Evolutionary conservation across 2,329 filamentous ascomycete species (phyloP).

Genomic region (Helotiales sp.): DNA sequence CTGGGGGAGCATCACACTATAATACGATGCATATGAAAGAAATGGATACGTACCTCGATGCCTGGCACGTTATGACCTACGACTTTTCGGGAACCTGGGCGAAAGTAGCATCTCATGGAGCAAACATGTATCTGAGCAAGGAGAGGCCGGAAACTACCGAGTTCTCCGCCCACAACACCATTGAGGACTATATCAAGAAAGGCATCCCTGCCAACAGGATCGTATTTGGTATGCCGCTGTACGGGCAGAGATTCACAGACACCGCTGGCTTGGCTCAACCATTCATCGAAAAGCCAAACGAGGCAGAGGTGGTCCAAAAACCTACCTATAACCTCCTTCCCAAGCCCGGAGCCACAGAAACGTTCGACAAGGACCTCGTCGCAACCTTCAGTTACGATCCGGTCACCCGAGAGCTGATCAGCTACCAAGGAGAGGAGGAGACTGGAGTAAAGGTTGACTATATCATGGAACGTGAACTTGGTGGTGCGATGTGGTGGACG

Average conservation of each 20-base stretch:
- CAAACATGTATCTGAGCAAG: conserved; percentile 64
- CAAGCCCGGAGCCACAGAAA: conserved; percentile 55
- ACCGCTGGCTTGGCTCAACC: conserved; percentile 66
- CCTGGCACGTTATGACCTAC: conserved; percentile 67
- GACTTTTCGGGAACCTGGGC: conserved; percentile 72
- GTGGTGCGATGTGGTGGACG: conserved; percentile 87
- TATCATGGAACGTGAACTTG: conserved; percentile 61
- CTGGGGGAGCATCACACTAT: conserved; percentile 51
- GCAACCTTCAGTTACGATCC: conserved; percentile 73
- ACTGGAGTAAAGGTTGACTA: conserved; percentile 64
- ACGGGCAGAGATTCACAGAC: conserved; percentile 68
- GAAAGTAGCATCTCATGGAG: conserved; percentile 62
- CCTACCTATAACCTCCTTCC: conserved; percentile 84
- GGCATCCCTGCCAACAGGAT: conserved; percentile 67
- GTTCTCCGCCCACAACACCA: conserved; percentile 66
- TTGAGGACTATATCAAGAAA: conserved; percentile 63
- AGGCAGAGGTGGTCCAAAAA: conserved; percentile 68
- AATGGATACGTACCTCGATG: conserved; percentile 51
- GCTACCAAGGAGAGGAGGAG: conserved; percentile 66
- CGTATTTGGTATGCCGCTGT: conserved; percentile 79
- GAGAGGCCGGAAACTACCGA: conserved; percentile 60
- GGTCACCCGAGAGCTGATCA: conserved; percentile 60
- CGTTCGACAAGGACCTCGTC: conserved; percentile 55
- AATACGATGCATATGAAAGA: conserved; percentile 44
- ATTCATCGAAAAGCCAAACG: conserved; percentile 71